phyloP scores from a whole-genome alignment of 441 rosid genomes.

The Corymbia calophylla region DNA sequence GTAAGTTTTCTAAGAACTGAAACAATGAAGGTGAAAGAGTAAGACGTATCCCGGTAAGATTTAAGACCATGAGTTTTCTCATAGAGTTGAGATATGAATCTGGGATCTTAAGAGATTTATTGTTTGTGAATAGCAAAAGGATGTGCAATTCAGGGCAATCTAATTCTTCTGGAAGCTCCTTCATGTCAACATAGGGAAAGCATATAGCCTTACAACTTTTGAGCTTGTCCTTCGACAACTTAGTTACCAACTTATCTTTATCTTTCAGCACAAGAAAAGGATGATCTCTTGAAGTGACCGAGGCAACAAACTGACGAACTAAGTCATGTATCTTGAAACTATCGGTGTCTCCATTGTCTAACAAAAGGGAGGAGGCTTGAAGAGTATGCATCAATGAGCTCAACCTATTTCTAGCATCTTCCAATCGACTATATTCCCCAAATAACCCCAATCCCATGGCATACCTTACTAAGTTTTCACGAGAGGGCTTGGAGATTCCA shows the following conservation, averaged over 20 bases:
- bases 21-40: background rate
- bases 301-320: background rate
- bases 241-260: background rate
- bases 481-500: too few species aligned
- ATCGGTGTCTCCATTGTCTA: background rate
- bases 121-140: background rate
- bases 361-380: background rate
- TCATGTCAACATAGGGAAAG: too few species aligned
- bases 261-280: background rate
- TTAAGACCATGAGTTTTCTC: background rate
- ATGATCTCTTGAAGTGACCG: background rate
- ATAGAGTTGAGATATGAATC: background rate
- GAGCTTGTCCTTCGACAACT: background rate
- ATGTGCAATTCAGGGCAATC: background rate
- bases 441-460: too few species aligned
- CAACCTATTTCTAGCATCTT: too few species aligned
- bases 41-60: background rate
- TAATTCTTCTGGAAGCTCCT: background rate
- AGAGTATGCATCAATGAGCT: too few species aligned
- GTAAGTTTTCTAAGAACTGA: background rate
- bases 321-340: background rate
- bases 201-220: background rate
- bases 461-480: too few species aligned
- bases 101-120: too few species aligned
- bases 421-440: too few species aligned